These are phyloP conservation scores for Mychonastes homosphaera DNA, from an alignment of 139 green algal genomes.

Conservation along the genomic window DNA sequence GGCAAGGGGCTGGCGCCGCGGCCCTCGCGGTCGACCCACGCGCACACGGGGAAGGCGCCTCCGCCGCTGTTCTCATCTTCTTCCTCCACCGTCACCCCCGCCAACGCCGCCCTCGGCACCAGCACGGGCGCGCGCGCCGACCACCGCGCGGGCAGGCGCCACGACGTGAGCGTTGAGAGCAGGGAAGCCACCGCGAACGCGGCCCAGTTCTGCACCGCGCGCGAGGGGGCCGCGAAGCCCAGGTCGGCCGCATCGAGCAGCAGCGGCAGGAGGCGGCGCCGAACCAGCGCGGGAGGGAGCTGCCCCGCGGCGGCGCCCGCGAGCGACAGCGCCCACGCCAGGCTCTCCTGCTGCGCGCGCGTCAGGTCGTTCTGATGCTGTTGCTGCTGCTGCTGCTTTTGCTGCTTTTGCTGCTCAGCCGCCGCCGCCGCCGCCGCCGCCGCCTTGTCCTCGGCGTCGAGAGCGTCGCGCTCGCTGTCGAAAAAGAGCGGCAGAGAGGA, in stretches of 20 bases:
- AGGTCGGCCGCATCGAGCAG: background rate
- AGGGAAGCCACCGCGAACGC: slow-evolving; percentile 10
- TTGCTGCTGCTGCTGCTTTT: background rate
- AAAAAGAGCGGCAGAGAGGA: background rate
- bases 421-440: too few relatives aligned
- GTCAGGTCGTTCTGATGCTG: background rate
- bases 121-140: slow-evolving; percentile 1
- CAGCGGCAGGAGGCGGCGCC: background rate
- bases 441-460: background rate
- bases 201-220: slow-evolving; percentile 7
- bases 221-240: slow-evolving; percentile 9
- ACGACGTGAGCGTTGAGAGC: slow-evolving; percentile 9
- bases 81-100: too few relatives aligned
- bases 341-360: slow-evolving; percentile 25
- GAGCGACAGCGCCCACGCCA: slow-evolving; percentile 30
- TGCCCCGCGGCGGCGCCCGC: slow-evolving; percentile 6
- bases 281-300: slow-evolving; percentile 5
- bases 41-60: background rate
- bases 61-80: slow-evolving; percentile 15
- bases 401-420: background rate
- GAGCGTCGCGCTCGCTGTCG: background rate
- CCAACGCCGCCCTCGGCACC: slow-evolving; percentile 7
- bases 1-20: background rate
- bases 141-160: slow-evolving; percentile 5
- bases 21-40: slow-evolving; percentile 1